These are phyloP conservation scores for Sarcomyxa edulis DNA, from an alignment of 768 basidiomycete species.

Conservation along the genomic window DNA sequence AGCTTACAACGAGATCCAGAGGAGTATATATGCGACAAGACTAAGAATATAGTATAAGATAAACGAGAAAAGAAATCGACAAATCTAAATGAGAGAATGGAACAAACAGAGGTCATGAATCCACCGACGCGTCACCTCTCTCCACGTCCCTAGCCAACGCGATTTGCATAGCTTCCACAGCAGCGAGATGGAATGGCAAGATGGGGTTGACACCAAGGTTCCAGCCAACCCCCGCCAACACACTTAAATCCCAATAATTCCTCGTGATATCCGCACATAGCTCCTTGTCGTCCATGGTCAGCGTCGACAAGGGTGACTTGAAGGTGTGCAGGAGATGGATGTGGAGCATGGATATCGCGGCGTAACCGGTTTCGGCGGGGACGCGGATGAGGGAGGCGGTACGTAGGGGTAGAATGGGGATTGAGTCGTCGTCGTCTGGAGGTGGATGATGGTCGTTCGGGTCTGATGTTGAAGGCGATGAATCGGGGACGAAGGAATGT, in stretches of 20 bases:
- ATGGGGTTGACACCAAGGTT: conserved; percentile 42
- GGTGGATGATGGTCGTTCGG: conserved; percentile 18
- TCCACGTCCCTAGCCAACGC: conserved; percentile 31
- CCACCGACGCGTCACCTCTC: conserved; percentile 6
- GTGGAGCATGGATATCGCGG: conserved; percentile 48
- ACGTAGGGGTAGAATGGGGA: conserved; percentile 48
- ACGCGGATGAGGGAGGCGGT: conserved; percentile 57
- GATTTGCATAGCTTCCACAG: conserved; percentile 57
- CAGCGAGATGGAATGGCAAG: conserved; percentile 72
- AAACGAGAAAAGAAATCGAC: not conserved
- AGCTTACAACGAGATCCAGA: too few species aligned
- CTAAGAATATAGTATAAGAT: conserved; percentile 3
- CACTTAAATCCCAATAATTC: conserved; percentile 66
- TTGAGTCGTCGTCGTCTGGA: conserved; percentile 16
- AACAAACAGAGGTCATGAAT: not conserved
- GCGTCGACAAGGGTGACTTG: conserved; percentile 26
- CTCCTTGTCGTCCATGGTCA: conserved; percentile 19
- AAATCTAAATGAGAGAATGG: not conserved
- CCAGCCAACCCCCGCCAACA: conserved; percentile 50
- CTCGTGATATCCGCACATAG: conserved; percentile 52
- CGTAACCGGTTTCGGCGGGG: conserved; percentile 37
- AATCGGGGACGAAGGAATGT: conserved; percentile 27
- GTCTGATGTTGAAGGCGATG: conserved; percentile 1
- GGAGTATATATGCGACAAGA: not conserved
- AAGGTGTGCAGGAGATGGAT: conserved; percentile 54